Base-by-base conservation (phyloP, 2,329 filamentous ascomycete genomes). In the Stachybotrys echinatus region DNA sequence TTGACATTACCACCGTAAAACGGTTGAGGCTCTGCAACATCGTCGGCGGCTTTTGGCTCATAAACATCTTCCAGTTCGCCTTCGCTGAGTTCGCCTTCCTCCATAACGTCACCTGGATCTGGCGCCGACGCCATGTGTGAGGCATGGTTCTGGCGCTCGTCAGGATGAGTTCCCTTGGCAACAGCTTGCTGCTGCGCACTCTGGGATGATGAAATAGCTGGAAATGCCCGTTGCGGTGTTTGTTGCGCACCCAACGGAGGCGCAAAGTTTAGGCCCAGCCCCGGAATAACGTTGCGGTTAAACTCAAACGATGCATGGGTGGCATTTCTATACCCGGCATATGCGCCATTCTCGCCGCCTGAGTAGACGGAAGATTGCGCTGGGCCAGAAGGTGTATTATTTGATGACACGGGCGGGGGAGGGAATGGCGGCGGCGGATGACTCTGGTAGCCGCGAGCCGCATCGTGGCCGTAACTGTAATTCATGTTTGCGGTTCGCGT, bases 11-110 rank as follows among this genome's bases (percentile, higher is more conserved):
- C 14, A 14, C 27, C 27, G 27, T 8, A 14, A 34, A 34, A 14
- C 10, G 14, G 14, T 14, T 34, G 27, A 34, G 27, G 10, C 14
- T 14, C 27, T 34, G 27, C 27, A 34, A 5, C 2, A 34, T 10
- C 49, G 10, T 52, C 55, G 18, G 49, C 46, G 17, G 56, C 54
- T 14, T 48, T 51, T 10, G 76, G 73, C 45, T 80, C 76, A 53
- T 83, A 82, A 3, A 77, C 58, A 57, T 83, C 77, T 46, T 83
- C 78, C 45, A 78, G 74, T 57, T 86, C 83, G 18, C 76, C 80
- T 58, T 92, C 89, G 54, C 83, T 88, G 23, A 94, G 65, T 64
- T 95, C 89, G 17, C 87, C 88, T 59, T 95, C 89, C 60, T 94
- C 88, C 44, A 60, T 56, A 3, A 49, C 57, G 37, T 60, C 59